Evolutionary conservation across 139 green algal genomes (phyloP), one percentile per base, ranked within the genome.

Genomic region (Chlamydomonas sp.): DNA sequence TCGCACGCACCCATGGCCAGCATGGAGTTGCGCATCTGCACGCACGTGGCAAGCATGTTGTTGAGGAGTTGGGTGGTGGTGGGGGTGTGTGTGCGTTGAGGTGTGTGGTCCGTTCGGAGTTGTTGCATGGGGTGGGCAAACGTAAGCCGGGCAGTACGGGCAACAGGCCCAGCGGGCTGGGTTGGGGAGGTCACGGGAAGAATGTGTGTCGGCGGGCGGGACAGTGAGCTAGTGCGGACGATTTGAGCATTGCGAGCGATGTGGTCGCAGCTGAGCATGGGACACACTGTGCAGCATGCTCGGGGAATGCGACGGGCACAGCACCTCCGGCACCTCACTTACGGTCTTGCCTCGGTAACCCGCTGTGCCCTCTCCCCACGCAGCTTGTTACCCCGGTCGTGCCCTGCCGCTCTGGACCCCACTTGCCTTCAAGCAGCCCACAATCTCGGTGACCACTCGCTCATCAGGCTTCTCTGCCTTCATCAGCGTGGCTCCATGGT

Each of bases 1-100:
- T 92, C 90, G 59, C 90, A 92, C 20, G 90, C 90, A 16, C 90
- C 90, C 64, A 92, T 75, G 2, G 90, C 90, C 20, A 92, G 78
- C 82, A 90, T 89, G 72, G 60, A 83, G 69, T 77, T 87, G 0
- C 85, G 85, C 77, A 92, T 88, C 89, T 92, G 81, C 20, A 8
- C 57, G 15, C 14, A 68, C 18, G 3, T 58, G 61, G 58, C 20
- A 57, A 9, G 20, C 5, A 57, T 83, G 31, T 63, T 58, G 2
- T 9, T 49, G 62, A 3, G 62, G 8, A 60, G 63, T 4, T 74
- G 61, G 4, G 8, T 4, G 17, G 3, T n/a, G 0, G 1, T n/a
- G 64, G 62, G 4, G 61, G 18, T 16, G 10, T 15, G 20, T 20
- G 10, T 18, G 10, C 66, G 66, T 71, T 71, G 12, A 71, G 10